These are phyloP conservation scores for Aspergillus fijiensis DNA, from an alignment of 2,329 filamentous ascomycete species.

Conservation along the genomic window DNA sequence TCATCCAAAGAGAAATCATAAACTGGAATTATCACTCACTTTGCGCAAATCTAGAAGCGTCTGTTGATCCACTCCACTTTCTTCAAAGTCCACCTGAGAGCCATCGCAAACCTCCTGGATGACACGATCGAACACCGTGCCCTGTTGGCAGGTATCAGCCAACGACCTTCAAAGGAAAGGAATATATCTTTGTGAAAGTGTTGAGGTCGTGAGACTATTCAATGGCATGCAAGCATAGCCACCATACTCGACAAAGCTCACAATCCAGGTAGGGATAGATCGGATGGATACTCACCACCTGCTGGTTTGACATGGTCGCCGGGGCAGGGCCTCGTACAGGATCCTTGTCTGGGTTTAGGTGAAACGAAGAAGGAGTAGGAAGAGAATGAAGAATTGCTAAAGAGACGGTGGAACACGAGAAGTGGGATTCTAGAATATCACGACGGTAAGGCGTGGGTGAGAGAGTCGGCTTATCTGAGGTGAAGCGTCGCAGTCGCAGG, in stretches of 20 bases:
- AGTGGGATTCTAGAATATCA: slow-evolving; percentile 6
- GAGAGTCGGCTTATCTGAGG: slow-evolving; percentile 15
- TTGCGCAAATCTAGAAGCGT: slow-evolving; percentile 83
- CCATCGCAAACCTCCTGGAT: slow-evolving; percentile 89
- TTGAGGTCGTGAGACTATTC: too few relatives aligned
- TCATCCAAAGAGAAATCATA: slow-evolving; percentile 5
- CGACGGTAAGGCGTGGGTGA: slow-evolving; percentile 3
- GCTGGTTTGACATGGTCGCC: slow-evolving; percentile 48
- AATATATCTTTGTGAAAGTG: background rate
- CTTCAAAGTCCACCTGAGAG: slow-evolving; percentile 93
- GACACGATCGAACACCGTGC: slow-evolving; percentile 83
- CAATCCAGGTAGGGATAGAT: slow-evolving; percentile 7
- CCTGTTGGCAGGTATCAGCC: slow-evolving; percentile 49
- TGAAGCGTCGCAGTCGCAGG: slow-evolving; percentile 16
- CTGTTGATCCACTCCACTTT: slow-evolving; percentile 84
- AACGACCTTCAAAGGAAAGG: slow-evolving; percentile 15
- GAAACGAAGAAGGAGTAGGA: slow-evolving; percentile 6
- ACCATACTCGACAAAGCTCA: too few relatives aligned
- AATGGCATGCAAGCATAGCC: too few relatives aligned
- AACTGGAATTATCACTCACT: slow-evolving; percentile 58
- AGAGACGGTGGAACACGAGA: background rate
- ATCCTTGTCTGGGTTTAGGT: slow-evolving; percentile 8
- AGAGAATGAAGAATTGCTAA: background rate
- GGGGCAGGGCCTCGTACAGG: slow-evolving; percentile 14
- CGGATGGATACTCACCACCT: slow-evolving; percentile 46